Evolutionary conservation across 176 grass and related monocot genomes (phyloP).

Genomic region (Carex parvula): DNA sequence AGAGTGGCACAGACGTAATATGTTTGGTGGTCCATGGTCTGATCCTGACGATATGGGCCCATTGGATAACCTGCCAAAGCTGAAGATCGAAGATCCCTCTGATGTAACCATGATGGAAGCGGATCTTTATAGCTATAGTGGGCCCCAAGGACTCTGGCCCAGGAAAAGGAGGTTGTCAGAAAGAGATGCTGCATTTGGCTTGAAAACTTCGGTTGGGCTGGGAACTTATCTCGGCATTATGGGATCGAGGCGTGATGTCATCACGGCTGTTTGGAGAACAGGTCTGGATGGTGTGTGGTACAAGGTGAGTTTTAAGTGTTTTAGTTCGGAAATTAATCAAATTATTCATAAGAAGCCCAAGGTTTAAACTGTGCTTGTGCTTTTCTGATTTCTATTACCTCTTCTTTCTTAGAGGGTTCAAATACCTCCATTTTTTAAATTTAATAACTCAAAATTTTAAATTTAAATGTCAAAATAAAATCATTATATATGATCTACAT

Average conservation of each 20-base stretch:
- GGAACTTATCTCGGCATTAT: conserved; percentile 96
- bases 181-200: conserved; percentile 96
- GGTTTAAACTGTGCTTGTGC: conserved; percentile 13
- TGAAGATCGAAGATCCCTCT: conserved; percentile 54
- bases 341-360: not conserved
- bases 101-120: conserved; percentile 48
- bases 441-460: no score
- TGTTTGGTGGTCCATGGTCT: conserved; percentile 99
- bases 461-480: no score
- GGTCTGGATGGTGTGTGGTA: conserved; percentile 93
- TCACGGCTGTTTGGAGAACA: conserved; percentile 90
- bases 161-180: conserved; percentile 92
- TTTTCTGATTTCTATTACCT: conserved; percentile 6
- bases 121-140: conserved; percentile 40
- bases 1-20: conserved; percentile 98
- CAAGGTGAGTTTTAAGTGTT: conserved; percentile 51
- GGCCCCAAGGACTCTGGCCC: conserved; percentile 74
- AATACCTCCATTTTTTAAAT: no score
- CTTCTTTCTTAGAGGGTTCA: no score
- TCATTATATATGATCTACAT: no score
- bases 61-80: conserved; percentile 60
- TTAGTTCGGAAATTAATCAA: not conserved
- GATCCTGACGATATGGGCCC: conserved; percentile 86
- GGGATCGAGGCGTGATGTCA: conserved; percentile 94
- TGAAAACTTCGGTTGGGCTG: conserved; percentile 93